Evolutionary conservation across 306 rosid genomes (phyloP), one percentile per base, ranked within the genome.

Genomic region (Corylus heterophylla): DNA sequence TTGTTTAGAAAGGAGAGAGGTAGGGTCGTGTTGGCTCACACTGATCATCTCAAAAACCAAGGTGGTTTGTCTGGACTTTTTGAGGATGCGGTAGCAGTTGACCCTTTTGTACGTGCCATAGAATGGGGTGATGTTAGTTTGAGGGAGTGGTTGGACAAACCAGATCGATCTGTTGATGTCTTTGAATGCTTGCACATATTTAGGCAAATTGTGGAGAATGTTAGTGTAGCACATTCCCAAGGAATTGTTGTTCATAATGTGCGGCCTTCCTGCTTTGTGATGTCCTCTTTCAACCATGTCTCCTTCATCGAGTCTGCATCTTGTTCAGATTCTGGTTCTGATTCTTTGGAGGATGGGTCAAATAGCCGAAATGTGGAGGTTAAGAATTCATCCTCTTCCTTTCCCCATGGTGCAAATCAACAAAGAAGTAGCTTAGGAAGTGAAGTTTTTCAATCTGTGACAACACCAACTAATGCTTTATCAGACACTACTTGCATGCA

Each of bases 231-330:
- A 0, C 99, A 95, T 80, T 88, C 93, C 42, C 94, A 91, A 81
- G 99, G 99, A 69, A 90, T 95, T 82, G 97, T 90, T 82, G 93
- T 93, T 83, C 97, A 93, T 74, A 95, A 95, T 81, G 98, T 93
- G 62, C 85, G 94, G 85, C 99, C 99, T 75, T 95, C 99, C 1
- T 95, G 99, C 89, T 95, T 93, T 84, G 90, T 93, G 56, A 91
- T 93, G 98, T 93, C 99, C 7, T 91, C 98, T 74, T 91, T 95
- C 86, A 93, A 95, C 86, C 97, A 75, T 79, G 89, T 93, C 76
- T 91, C 98, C 27, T 95, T 95, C 85, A 93, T 95, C 58, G 98
- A 92, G 84, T 95, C 99, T 0, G 98, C 93, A 12, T 95, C 99
- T 73, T 91, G 96, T 83, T 93, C 99, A 3, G 97, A 92, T 85